Conservation (phyloP, 257 asterid species). For the Lantana camara region DNA sequence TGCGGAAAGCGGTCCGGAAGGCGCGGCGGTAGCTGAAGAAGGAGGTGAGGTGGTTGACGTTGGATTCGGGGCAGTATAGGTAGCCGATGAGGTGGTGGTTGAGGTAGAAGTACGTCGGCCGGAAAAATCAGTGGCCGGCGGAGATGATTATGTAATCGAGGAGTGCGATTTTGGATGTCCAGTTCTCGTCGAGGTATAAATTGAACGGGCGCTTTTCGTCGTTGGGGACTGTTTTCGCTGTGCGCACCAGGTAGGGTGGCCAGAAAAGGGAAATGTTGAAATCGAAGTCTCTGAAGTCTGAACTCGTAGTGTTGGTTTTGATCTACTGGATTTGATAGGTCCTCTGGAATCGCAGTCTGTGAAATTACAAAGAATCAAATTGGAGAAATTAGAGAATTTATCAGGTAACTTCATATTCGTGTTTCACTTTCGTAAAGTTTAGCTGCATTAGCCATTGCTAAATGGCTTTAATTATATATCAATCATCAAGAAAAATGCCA, state of each 20-base stretch:
- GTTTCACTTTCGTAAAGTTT: too few relatives aligned
- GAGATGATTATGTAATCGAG: conserved; percentile 79
- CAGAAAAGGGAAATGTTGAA: conserved; percentile 83
- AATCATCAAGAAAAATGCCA: too few relatives aligned
- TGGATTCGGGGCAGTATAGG: conserved; percentile 65
- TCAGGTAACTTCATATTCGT: too few relatives aligned
- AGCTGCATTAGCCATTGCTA: too few relatives aligned
- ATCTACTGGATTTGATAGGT: conserved; percentile 45
- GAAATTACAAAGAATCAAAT: too few relatives aligned
- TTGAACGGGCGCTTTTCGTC: conserved; percentile 66
- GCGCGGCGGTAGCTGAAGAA: conserved; percentile 83
- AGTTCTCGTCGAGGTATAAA: conserved; percentile 73
- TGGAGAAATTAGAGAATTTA: too few relatives aligned
- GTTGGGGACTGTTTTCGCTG: conserved; percentile 41
- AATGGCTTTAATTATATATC: too few relatives aligned
- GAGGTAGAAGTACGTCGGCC: conserved; percentile 74
- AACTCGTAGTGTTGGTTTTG: conserved; percentile 70
- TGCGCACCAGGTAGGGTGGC: conserved; percentile 71
- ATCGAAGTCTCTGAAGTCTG: conserved; percentile 56
- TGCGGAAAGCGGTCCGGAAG: conserved; percentile 73
- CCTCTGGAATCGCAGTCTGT: conserved; percentile 62
- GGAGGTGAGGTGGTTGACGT: conserved; percentile 52
- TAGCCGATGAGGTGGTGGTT: conserved; percentile 57
- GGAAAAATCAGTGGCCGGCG: conserved; percentile 94
- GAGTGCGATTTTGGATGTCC: conserved; percentile 45